Base-by-base conservation (phyloP, 2,329 filamentous ascomycete genomes). In the Trichoderma sp. region DNA sequence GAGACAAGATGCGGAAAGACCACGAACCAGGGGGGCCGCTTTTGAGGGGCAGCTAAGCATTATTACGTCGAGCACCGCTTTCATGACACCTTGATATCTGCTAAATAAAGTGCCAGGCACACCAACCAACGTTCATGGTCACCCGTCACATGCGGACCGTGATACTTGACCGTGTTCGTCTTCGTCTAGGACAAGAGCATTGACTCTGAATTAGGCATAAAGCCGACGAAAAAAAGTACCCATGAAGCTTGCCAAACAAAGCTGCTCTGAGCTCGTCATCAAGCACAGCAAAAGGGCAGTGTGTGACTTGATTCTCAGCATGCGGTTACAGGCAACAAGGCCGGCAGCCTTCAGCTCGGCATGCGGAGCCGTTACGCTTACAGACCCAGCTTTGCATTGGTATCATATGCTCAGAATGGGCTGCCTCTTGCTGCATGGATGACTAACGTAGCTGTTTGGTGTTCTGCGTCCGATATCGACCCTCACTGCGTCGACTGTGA, bases 1-100 rank as follows among this genome's bases (percentile, higher is more conserved):
- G 48, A 52, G 58, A 54, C 48, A 24, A 54, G 47, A 62, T 62
- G 14, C 48, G 58, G 58, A 62, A 62, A 62, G 51, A 62, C 52
- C 24, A 21, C 7, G 48, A 43, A 43, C 58, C 58, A 52, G 58
- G 58, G 58, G 58, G 57, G 30, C 14, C 7, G 30, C 24, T 43
- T 26, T 62, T 52, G 50, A 39, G 58, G 48, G 50, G 39, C 17
- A 54, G 47, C 34, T n/a, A 62, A 19, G 48, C 26, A 41, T 52
- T 52, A 54, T 62, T 62, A 62, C 58, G 58, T 54, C 47, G 58
- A 52, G 39, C 39, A 52, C 58, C 34, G 21, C 58, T 52, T 62
- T 52, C 41, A 62, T 62, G 47, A 24, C 58, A 62, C 58, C 47
- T 62, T 52, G 34, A 34, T 44, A 62, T 62, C 47, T 52, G 7